phyloP scores from a whole-genome alignment of 1,284 basidiomycete genomes.

The Anthracocystis setariae region DNA sequence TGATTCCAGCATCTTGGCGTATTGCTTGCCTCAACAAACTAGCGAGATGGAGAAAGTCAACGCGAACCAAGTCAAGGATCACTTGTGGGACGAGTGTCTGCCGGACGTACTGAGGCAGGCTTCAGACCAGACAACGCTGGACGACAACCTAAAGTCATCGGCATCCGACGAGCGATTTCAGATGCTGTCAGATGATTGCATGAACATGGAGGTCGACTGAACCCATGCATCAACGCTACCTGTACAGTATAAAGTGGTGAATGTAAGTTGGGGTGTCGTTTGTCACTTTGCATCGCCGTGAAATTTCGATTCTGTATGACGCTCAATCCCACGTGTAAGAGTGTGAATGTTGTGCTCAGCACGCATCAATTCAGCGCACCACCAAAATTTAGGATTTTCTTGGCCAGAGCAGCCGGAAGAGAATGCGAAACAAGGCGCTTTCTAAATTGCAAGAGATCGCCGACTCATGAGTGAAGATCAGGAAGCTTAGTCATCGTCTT shows the following conservation, averaged over 20 bases:
- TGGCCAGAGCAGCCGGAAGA: too few relatives aligned
- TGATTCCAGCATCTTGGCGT: neutral
- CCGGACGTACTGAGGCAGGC: conserved; percentile 17
- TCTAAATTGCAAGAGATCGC: too few relatives aligned
- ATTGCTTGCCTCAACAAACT: neutral
- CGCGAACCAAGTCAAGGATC: neutral
- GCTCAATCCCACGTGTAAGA: too few relatives aligned
- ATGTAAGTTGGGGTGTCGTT: neutral
- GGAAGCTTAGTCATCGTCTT: conserved; percentile 24
- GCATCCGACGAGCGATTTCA: neutral
- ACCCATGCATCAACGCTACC: too few relatives aligned
- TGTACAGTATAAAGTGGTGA: too few relatives aligned
- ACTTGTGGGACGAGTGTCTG: conserved; percentile 19
- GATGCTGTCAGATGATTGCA: neutral
- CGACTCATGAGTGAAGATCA: neutral
- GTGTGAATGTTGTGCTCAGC: too few relatives aligned
- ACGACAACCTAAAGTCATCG: conserved; percentile 2
- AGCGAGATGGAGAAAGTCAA: neutral
- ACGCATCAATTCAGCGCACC: too few relatives aligned
- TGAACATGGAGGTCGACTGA: neutral
- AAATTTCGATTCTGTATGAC: too few relatives aligned
- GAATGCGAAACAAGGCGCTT: too few relatives aligned
- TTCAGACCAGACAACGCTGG: conserved; percentile 6
- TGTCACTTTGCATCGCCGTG: neutral
- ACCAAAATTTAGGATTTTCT: too few relatives aligned